phyloP scores from a whole-genome alignment of 2,329 filamentous ascomycete genomes.

The Penicillium sp. region DNA sequence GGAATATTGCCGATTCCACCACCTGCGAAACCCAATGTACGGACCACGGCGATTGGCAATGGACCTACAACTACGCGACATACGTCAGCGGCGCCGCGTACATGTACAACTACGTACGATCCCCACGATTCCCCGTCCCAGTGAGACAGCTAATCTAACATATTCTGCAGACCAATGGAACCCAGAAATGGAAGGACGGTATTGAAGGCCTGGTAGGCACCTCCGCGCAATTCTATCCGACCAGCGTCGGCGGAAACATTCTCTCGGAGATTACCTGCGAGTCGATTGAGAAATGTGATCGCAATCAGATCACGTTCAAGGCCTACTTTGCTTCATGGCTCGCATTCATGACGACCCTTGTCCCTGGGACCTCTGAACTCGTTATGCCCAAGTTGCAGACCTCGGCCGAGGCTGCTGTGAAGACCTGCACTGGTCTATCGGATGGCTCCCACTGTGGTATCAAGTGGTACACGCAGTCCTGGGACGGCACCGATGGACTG shows the following conservation, averaged over 20 bases:
- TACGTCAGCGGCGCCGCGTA: slow-evolving; percentile 57
- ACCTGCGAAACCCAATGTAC: slow-evolving; percentile 51
- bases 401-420: slow-evolving; percentile 60
- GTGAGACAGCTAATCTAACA: slow-evolving; percentile 10
- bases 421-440: slow-evolving; percentile 60
- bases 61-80: slow-evolving; percentile 59
- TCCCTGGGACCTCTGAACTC: slow-evolving; percentile 54
- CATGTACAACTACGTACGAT: slow-evolving; percentile 54
- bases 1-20: slow-evolving; percentile 58
- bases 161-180: slow-evolving; percentile 37
- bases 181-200: slow-evolving; percentile 56
- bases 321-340: slow-evolving; percentile 69
- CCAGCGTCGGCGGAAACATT: slow-evolving; percentile 47
- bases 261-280: slow-evolving; percentile 71
- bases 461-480: slow-evolving; percentile 41
- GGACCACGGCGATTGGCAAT: slow-evolving; percentile 53
- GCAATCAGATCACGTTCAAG: slow-evolving; percentile 73
- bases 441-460: slow-evolving; percentile 57
- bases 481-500: slow-evolving; percentile 37
- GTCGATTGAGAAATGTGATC: slow-evolving; percentile 58
- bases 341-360: slow-evolving; percentile 59
- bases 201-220: slow-evolving; percentile 57
- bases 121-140: neutral
- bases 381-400: slow-evolving; percentile 60
- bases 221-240: slow-evolving; percentile 54